Evolutionary conservation across 2,329 filamentous ascomycete genomes (phyloP).

Genomic region (Acephala macrosclerotiorum): DNA sequence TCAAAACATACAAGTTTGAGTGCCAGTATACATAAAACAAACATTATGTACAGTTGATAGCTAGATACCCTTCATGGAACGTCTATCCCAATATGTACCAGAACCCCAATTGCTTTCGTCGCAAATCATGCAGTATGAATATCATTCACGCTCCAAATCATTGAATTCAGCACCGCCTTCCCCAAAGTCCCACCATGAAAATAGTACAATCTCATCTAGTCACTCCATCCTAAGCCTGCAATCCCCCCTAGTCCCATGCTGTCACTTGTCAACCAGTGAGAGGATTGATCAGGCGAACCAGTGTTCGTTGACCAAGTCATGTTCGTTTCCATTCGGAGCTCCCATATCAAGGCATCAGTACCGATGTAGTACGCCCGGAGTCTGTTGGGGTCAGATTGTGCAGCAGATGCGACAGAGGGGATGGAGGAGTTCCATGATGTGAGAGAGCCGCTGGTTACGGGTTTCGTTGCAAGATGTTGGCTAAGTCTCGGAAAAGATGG

Average conservation of each 20-base stretch:
- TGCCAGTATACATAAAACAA: too few species aligned
- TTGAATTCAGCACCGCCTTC: slow-evolving; percentile 1
- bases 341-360: neutral
- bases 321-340: neutral
- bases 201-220: slow-evolving; percentile 17
- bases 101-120: neutral
- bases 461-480: neutral
- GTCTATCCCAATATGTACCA: too few species aligned
- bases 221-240: slow-evolving; percentile 15
- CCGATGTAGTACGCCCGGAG: slow-evolving; percentile 15
- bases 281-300: slow-evolving; percentile 1
- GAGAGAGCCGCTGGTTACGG: neutral
- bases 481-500: neutral
- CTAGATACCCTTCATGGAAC: too few species aligned
- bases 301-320: neutral
- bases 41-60: too few species aligned
- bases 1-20: too few species aligned
- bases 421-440: neutral
- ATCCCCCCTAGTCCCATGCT: slow-evolving; percentile 1
- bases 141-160: slow-evolving; percentile 1
- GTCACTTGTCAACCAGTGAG: slow-evolving; percentile 9
- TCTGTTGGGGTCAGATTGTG: slow-evolving; percentile 1
- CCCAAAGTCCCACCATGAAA: slow-evolving; percentile 7
- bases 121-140: neutral
- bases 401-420: slow-evolving; percentile 4